Conservation (phyloP, 129 eudicot species). For the Deinandra increscens region DNA sequence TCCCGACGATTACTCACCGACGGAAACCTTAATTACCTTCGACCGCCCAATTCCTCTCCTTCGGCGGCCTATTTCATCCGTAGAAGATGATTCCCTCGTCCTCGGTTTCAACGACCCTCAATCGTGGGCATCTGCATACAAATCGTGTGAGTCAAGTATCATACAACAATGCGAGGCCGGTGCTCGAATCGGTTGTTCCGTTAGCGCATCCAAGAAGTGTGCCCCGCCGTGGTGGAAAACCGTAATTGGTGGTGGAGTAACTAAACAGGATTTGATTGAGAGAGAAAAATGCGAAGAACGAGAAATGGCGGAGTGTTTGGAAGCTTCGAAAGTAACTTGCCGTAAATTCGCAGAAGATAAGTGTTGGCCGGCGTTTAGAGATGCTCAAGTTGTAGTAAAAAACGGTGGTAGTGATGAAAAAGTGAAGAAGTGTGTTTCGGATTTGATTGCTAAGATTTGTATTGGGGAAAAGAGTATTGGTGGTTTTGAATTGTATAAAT, state of each 20-base stretch:
- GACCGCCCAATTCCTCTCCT: constrained; percentile 53
- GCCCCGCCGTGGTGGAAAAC: constrained; percentile 72
- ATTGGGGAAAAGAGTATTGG: constrained; percentile 28
- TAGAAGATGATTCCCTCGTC: constrained; percentile 43
- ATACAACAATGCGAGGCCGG: constrained; percentile 64
- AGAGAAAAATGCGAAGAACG: constrained; percentile 62
- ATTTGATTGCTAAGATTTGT: constrained; percentile 48
- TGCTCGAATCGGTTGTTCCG: constrained; percentile 73
- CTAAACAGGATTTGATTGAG: constrained; percentile 22
- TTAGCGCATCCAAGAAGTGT: constrained; percentile 62
- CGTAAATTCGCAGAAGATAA: constrained; percentile 46
- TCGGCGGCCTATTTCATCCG: constrained; percentile 49
- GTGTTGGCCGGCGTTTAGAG: constrained; percentile 57
- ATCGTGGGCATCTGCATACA: constrained; percentile 50
- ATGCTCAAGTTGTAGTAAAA: constrained; percentile 42
- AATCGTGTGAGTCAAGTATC: constrained; percentile 45
- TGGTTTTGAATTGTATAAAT: constrained; percentile 34
- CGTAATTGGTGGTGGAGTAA: constrained; percentile 12
- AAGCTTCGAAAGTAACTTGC: constrained; percentile 47
- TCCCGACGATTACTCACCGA: constrained; percentile 54
- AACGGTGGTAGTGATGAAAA: background rate
- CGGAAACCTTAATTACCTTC: constrained; percentile 58
- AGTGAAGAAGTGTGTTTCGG: constrained; percentile 33
- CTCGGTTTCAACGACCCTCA: constrained; percentile 58
- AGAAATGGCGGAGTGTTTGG: constrained; percentile 61